These are phyloP conservation scores for Melampsora larici-populina DNA, from an alignment of 1,284 basidiomycete genomes.

Conservation along the genomic window DNA sequence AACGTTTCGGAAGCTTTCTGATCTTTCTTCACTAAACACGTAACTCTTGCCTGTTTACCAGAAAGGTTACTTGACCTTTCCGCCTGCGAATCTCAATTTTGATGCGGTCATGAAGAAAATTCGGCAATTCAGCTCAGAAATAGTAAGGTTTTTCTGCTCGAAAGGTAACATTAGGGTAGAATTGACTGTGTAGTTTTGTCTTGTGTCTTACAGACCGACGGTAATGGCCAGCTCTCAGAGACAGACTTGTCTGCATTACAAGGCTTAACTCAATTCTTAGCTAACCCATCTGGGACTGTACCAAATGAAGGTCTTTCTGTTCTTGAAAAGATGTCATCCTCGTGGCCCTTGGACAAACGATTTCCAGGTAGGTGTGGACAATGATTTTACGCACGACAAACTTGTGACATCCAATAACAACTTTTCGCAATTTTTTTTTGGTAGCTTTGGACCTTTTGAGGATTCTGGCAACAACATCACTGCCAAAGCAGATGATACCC, in stretches of 20 bases:
- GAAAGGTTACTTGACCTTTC: slow-evolving; percentile 36
- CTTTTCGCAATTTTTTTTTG: background rate
- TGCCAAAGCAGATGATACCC: slow-evolving; percentile 18
- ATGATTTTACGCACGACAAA: background rate
- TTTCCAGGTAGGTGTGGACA: slow-evolving; percentile 29
- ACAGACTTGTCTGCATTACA: slow-evolving; percentile 10
- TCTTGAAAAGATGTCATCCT: slow-evolving; percentile 22
- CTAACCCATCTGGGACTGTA: slow-evolving; percentile 3
- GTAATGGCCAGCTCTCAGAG: background rate
- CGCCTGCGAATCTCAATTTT: slow-evolving; percentile 30
- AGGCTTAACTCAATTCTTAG: slow-evolving; percentile 20
- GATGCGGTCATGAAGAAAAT: slow-evolving; percentile 25
- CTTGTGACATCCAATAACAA: background rate
- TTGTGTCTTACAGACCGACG: too few relatives aligned
- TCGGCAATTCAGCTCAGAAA: slow-evolving; percentile 27
- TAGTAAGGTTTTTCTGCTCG: background rate
- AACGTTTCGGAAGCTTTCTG: background rate
- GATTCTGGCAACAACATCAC: slow-evolving; percentile 14
- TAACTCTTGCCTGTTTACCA: background rate
- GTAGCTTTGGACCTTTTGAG: slow-evolving; percentile 30
- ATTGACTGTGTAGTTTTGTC: too few relatives aligned
- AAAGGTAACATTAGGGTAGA: too few relatives aligned
- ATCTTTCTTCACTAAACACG: background rate
- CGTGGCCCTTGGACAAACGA: slow-evolving; percentile 27
- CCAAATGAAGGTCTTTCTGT: slow-evolving; percentile 8